phyloP scores from a whole-genome alignment of 2,329 filamentous ascomycete species.

The Epichloe sibirici region DNA sequence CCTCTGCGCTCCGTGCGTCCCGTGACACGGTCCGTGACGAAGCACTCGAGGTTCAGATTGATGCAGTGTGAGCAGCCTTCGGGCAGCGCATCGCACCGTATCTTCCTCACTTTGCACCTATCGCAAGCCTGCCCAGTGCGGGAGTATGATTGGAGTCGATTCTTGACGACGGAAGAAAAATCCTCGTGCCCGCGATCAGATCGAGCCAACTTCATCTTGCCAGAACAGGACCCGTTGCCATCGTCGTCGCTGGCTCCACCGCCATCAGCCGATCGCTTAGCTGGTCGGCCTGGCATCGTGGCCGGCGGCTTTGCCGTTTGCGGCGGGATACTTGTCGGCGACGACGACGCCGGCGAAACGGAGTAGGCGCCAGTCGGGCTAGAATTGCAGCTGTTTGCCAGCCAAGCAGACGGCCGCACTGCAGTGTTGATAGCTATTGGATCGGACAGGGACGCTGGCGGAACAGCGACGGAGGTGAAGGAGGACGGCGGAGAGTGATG shows the following conservation, averaged over 20 bases:
- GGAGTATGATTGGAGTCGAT: slow-evolving; percentile 40
- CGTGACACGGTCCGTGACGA: slow-evolving; percentile 77
- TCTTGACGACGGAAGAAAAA: slow-evolving; percentile 45
- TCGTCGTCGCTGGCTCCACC: slow-evolving; percentile 21
- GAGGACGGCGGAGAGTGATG: neutral
- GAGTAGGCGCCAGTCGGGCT: slow-evolving; percentile 8
- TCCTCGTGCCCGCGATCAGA: slow-evolving; percentile 35
- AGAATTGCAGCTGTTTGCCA: slow-evolving; percentile 3
- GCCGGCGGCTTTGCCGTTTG: slow-evolving; percentile 5
- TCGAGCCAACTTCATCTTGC: slow-evolving; percentile 37
- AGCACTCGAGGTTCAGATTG: slow-evolving; percentile 65
- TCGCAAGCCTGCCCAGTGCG: slow-evolving; percentile 79
- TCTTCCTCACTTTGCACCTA: slow-evolving; percentile 82
- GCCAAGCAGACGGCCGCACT: neutral
- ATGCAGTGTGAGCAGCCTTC: slow-evolving; percentile 75
- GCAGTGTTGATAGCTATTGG: neutral
- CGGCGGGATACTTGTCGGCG: slow-evolving; percentile 7
- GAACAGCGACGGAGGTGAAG: neutral
- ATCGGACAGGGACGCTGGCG: neutral
- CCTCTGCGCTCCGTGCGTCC: slow-evolving; percentile 68
- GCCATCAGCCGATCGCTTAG: slow-evolving; percentile 28
- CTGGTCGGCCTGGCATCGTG: slow-evolving; percentile 9
- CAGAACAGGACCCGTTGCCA: slow-evolving; percentile 7
- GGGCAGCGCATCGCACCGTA: slow-evolving; percentile 69
- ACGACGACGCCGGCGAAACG: slow-evolving; percentile 6